Conservation (phyloP, 2,329 filamentous ascomycete species). For the Graphilbum ipis-grandicollis region DNA sequence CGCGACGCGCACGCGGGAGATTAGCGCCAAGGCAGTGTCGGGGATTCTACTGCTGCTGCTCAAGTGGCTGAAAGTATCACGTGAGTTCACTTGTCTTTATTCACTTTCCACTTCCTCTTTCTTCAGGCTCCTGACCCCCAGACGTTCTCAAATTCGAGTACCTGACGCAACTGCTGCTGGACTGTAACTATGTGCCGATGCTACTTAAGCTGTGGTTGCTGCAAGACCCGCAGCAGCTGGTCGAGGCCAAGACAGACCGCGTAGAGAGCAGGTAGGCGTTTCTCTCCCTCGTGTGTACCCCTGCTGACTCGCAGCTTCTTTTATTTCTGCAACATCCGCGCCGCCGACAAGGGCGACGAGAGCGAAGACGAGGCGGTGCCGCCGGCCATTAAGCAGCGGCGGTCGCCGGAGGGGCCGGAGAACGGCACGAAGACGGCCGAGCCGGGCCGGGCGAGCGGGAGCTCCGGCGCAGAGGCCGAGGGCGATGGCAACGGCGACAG, state of each 20-base stretch:
- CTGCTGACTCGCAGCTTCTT: too few relatives aligned
- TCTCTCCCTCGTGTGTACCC: too few relatives aligned
- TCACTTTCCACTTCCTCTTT: too few relatives aligned
- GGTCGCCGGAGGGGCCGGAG: slow-evolving; percentile 12
- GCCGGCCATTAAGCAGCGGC: slow-evolving; percentile 56
- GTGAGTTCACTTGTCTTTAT: too few relatives aligned
- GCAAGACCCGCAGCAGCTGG: slow-evolving; percentile 80
- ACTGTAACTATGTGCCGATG: slow-evolving; percentile 87
- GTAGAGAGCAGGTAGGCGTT: slow-evolving; percentile 74
- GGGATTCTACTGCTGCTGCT: slow-evolving; percentile 71
- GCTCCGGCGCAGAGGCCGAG: too few relatives aligned
- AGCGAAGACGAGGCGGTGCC: slow-evolving; percentile 67
- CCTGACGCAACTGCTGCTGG: slow-evolving; percentile 76
- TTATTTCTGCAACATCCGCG: slow-evolving; percentile 62
- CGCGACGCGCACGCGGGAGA: slow-evolving; percentile 64
- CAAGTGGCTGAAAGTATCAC: slow-evolving; percentile 93
- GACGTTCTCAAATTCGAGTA: slow-evolving; percentile 95
- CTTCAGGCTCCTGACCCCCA: slow-evolving; percentile 18
- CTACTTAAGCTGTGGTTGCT: slow-evolving; percentile 87
- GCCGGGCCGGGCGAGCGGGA: too few relatives aligned
- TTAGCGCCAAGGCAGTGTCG: slow-evolving; percentile 82
- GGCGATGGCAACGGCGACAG: too few relatives aligned
- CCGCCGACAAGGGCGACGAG: slow-evolving; percentile 26
- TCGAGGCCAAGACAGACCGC: slow-evolving; percentile 71
- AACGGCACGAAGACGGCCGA: not conserved